phyloP scores from a whole-genome alignment of 139 green algal genomes.

The Closterium sp. region DNA sequence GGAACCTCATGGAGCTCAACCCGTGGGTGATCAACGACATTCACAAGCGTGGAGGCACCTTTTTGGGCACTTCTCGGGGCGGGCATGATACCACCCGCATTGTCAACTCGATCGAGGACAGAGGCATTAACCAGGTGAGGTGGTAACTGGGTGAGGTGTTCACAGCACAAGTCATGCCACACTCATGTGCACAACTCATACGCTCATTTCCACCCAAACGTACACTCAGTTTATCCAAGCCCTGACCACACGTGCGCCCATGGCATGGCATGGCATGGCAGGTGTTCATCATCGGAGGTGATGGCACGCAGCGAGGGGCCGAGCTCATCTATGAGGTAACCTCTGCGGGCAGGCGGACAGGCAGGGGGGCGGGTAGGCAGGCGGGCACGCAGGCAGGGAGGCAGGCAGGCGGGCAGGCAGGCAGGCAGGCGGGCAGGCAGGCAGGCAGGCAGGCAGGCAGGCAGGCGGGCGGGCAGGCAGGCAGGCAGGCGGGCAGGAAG shows the following conservation, averaged over 20 bases:
- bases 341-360: not conserved
- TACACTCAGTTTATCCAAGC: too few species aligned
- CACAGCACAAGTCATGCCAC: too few species aligned
- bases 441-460: too few species aligned
- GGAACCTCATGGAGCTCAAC: conserved; percentile 72
- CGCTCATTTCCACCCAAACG: too few species aligned
- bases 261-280: not conserved
- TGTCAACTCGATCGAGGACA: conserved; percentile 93
- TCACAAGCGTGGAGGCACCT: conserved; percentile 92
- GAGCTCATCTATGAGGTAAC: conserved; percentile 48
- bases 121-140: conserved; percentile 86
- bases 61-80: conserved; percentile 90
- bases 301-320: conserved; percentile 54
- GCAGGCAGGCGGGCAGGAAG: too few species aligned
- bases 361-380: not conserved
- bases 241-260: too few species aligned
- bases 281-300: conserved; percentile 63
- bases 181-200: too few species aligned
- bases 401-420: too few species aligned
- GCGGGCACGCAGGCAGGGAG: too few species aligned
- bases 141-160: not conserved
- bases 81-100: conserved; percentile 92
- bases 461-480: too few species aligned
- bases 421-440: too few species aligned
- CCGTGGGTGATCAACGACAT: conserved; percentile 84